phyloP scores from a whole-genome alignment of 306 rosid genomes.

The Ziziphus jujuba region DNA sequence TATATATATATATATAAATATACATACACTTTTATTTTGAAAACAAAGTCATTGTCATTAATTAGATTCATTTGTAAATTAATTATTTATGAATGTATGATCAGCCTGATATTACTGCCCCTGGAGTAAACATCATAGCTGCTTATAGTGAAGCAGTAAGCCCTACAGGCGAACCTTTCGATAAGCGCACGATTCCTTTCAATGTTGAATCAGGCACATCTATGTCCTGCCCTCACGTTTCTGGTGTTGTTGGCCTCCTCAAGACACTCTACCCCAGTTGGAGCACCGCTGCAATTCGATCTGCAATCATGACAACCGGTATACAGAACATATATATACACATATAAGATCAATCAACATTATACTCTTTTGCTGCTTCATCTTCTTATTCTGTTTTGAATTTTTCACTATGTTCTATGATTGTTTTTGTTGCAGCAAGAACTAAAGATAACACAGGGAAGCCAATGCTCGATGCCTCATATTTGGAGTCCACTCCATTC shows the following conservation, averaged over 20 bases:
- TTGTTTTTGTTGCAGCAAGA: constrained; percentile 34
- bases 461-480: constrained; percentile 40
- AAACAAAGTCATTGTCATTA: neutral
- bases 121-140: constrained; percentile 71
- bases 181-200: constrained; percentile 50
- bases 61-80: neutral
- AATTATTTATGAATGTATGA: neutral
- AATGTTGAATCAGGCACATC: constrained; percentile 70
- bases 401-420: neutral
- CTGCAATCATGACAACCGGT: constrained; percentile 72
- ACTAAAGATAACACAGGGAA: constrained; percentile 49
- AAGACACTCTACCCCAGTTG: constrained; percentile 54
- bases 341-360: too few species aligned
- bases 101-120: constrained; percentile 81
- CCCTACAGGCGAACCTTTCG: constrained; percentile 38
- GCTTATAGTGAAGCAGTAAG: constrained; percentile 47
- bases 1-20: neutral
- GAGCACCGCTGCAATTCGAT: constrained; percentile 66
- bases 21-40: neutral
- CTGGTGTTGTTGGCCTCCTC: constrained; percentile 74
- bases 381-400: too few species aligned
- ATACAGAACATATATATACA: neutral
- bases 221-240: constrained; percentile 80
- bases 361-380: too few species aligned
- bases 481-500: constrained; percentile 39